A percentile compares a stretch with the other conserved stretches of the same genome.
phyloP scores from a whole-genome alignment of 129 eudicot genomes.

The Helichrysum umbraculigerum region DNA sequence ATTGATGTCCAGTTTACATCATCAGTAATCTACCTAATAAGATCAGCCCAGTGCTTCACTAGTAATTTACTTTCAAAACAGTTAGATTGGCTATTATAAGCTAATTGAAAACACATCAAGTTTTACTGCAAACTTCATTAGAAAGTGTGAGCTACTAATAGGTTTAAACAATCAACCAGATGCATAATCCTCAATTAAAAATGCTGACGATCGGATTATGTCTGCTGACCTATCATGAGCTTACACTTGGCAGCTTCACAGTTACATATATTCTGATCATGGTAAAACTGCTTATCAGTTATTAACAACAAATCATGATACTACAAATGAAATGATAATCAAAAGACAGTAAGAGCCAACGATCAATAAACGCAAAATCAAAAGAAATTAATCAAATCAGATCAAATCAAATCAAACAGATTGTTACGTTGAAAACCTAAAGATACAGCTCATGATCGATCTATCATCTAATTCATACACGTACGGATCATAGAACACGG shows the following conservation, averaged over 20 bases:
- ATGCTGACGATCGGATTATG: neutral
- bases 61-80: neutral
- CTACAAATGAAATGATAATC: neutral
- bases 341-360: neutral
- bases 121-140: neutral
- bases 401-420: constrained; percentile 2
- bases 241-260: neutral
- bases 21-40: neutral
- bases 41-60: neutral
- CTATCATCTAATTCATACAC: constrained; percentile 21
- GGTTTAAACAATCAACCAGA: neutral
- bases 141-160: neutral
- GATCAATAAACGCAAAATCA: neutral
- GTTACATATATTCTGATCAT: neutral
- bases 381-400: neutral
- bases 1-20: neutral
- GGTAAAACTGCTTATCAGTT: neutral
- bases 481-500: constrained; percentile 1
- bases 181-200: neutral
- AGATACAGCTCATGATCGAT: neutral
- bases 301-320: neutral
- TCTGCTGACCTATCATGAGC: neutral
- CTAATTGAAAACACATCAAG: neutral
- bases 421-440: neutral
- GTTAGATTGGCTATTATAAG: neutral